Conservation (phyloP, 208 protist species). For the Trypanosoma rangeli region DNA sequence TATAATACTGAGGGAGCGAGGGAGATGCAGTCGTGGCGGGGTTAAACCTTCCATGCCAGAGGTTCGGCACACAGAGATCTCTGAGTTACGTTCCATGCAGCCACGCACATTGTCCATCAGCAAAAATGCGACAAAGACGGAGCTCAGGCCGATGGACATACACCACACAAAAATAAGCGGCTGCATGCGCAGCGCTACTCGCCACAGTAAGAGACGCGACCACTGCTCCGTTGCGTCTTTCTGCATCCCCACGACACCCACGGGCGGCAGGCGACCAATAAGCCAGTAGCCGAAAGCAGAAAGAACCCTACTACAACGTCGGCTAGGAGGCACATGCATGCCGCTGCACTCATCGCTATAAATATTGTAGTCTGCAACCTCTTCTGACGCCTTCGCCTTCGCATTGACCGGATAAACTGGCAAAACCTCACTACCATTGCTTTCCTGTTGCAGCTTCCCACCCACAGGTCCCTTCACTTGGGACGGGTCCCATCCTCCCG, state of each 20-base stretch:
- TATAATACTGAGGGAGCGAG: slow-evolving; percentile 13
- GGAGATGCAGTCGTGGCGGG: slow-evolving; percentile 6
- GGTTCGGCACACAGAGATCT: slow-evolving; percentile 9
- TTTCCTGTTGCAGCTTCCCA: neutral
- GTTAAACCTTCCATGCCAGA: neutral
- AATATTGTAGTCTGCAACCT: neutral
- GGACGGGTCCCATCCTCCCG: neutral
- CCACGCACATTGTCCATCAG: neutral
- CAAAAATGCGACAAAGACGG: neutral
- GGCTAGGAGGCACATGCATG: neutral
- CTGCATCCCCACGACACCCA: neutral
- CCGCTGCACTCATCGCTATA: neutral
- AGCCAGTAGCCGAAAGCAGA: neutral
- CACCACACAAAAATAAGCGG: neutral
- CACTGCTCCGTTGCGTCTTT: slow-evolving; percentile 1
- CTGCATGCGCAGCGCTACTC: slow-evolving; percentile 5
- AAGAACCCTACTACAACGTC: neutral
- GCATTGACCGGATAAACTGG: neutral
- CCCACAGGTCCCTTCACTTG: neutral
- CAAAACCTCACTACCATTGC: neutral
- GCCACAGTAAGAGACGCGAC: slow-evolving; percentile 16
- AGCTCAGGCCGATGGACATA: neutral
- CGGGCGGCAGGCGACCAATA: neutral
- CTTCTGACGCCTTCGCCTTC: neutral
- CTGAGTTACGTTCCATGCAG: slow-evolving; percentile 19